Base-by-base conservation (phyloP, 352 stramenopile species). In the Phytophthora syringae region DNA sequence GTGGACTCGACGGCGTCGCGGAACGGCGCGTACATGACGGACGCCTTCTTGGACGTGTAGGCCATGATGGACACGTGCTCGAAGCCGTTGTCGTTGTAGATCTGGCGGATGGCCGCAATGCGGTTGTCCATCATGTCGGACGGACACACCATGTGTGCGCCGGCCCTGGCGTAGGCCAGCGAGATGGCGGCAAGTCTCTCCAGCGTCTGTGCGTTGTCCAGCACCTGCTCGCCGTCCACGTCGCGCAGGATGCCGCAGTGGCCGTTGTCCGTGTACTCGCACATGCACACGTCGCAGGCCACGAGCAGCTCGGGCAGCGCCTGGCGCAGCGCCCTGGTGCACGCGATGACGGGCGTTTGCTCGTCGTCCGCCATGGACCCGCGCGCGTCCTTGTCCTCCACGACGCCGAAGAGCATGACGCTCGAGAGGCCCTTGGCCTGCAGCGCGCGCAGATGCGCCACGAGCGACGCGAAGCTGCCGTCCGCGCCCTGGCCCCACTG, bases 31-130 rank as follows among this genome's bases (percentile, higher is more conserved):
- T 98, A 98, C 86, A 98, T 98, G 60, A 93, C 94, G 37, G 88
- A 97, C 7, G 95, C 94, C 75, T 98, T 98, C 77, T 99, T 99
- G 54, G 97, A 98, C 53, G 98, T 99, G 88, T 99, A 99, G 18
- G 96, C 92, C 76, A 99, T 95, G 77, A 99, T 99, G 34, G 92
- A 98, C 56, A 99, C 97, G 84, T 99, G 94, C 60, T 94, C 96
- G 80, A 98, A 99, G 45, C 93, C 95, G 65, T 99, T 90, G 9
- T 89, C 88, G 72, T 99, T 97, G 44, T 99, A 89, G 37, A 93
- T 87, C 72, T 94, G 80, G 60, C 98, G 91, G 72, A 99, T 99
- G 21, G 87, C 86, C 34, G 86, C 93, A 28, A 99, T 97, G 57
- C 97, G 94, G 53, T 98, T 98, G 84, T 99, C 98, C 97, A 99